Conservation (phyloP, 768 basidiomycete genomes). For the Termitomyces eurrhizus region DNA sequence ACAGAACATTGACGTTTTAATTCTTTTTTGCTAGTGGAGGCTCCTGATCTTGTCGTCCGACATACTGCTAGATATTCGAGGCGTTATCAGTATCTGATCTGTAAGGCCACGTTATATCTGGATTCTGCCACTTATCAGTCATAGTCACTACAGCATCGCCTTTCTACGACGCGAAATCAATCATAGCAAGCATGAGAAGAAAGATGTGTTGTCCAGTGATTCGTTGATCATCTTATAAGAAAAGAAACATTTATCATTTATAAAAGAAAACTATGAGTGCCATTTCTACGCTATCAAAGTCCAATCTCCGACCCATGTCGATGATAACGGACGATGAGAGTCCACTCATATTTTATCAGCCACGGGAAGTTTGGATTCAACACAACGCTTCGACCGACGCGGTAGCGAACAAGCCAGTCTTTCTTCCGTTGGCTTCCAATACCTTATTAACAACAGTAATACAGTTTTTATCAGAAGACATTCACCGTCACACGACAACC, state of each 20-base stretch:
- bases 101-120: too few species aligned
- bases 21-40: too few species aligned
- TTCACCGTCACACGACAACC: neutral
- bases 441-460: neutral
- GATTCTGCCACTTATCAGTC: neutral
- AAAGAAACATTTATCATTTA: neutral
- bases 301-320: too few species aligned
- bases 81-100: too few species aligned
- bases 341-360: constrained; percentile 3
- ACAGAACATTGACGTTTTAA: too few species aligned
- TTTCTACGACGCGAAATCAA: neutral
- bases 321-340: neutral
- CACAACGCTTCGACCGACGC: neutral
- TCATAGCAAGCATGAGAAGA: neutral
- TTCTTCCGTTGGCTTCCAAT: neutral
- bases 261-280: neutral
- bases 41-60: too few species aligned
- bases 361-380: constrained; percentile 3
- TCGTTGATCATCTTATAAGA: too few species aligned
- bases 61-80: too few species aligned
- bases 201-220: too few species aligned
- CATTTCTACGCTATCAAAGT: neutral
- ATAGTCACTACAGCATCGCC: neutral
- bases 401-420: neutral
- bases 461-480: constrained; percentile 1